Evolutionary conservation across 2,329 filamentous ascomycete genomes (phyloP).

Genomic region (Remersonia thermophila): DNA sequence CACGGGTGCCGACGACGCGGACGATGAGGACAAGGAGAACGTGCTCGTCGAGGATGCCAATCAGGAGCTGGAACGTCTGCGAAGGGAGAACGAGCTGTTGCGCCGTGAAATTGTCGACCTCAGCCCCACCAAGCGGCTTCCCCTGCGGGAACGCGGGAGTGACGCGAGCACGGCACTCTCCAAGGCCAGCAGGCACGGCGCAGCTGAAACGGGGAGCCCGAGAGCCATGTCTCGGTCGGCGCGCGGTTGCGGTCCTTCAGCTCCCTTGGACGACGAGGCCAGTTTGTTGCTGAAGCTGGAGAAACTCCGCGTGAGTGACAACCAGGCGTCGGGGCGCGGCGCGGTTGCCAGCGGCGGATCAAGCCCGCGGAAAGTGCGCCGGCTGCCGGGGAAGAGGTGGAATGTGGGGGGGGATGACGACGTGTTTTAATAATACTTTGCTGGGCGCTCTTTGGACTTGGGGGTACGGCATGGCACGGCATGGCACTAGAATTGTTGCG

Average conservation of each 20-base stretch:
- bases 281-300: conserved; percentile 38
- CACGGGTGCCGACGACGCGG: conserved; percentile 25
- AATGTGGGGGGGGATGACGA: conserved; percentile 30
- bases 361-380: conserved; percentile 44
- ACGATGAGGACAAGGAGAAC: conserved; percentile 48
- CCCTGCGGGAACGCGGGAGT: conserved; percentile 36
- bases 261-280: conserved; percentile 7
- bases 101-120: conserved; percentile 52
- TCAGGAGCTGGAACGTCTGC: conserved; percentile 57
- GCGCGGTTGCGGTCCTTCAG: background rate
- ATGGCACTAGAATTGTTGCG: no score
- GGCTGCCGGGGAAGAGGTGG: conserved; percentile 36
- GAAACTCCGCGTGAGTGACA: conserved; percentile 34
- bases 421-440: no score
- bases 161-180: conserved; percentile 11
- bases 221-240: conserved; percentile 1
- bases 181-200: conserved; percentile 4
- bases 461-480: no score
- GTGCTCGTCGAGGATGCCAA: conserved; percentile 51
- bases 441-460: no score
- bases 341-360: conserved; percentile 19
- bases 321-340: conserved; percentile 14
- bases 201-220: conserved; percentile 18
- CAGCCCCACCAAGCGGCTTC: conserved; percentile 49
- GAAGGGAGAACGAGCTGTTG: conserved; percentile 50